Evolutionary conservation across 345 rosid genomes (phyloP).

Genomic region (Microcos paniculata): DNA sequence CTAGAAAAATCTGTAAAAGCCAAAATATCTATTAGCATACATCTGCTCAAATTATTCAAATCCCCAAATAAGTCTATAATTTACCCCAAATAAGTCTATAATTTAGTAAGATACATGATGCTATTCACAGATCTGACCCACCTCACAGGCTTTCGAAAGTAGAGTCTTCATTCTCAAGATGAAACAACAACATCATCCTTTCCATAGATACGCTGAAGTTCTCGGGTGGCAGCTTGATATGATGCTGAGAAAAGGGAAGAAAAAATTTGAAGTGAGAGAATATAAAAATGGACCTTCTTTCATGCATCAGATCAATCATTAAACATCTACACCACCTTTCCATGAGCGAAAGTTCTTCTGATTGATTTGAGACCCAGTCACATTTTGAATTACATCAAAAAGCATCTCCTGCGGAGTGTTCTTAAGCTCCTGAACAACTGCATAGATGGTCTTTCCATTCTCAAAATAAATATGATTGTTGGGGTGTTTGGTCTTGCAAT

Average conservation of each 20-base stretch:
- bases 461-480: slow-evolving; percentile 69
- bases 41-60: slow-evolving; percentile 14
- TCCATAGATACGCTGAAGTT: slow-evolving; percentile 64
- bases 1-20: background rate
- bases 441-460: slow-evolving; percentile 67
- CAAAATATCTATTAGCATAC: background rate
- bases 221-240: slow-evolving; percentile 63
- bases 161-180: slow-evolving; percentile 38
- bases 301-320: background rate
- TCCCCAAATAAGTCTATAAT: background rate
- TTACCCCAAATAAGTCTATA: slow-evolving; percentile 1
- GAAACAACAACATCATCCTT: slow-evolving; percentile 37
- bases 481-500: slow-evolving; percentile 74
- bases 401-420: slow-evolving; percentile 54
- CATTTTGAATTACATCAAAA: slow-evolving; percentile 52
- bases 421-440: slow-evolving; percentile 67
- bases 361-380: slow-evolving; percentile 52
- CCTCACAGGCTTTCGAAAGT: slow-evolving; percentile 8
- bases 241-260: slow-evolving; percentile 41
- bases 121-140: slow-evolving; percentile 24
- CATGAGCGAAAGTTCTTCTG: slow-evolving; percentile 54
- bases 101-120: slow-evolving; percentile 14
- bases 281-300: slow-evolving; percentile 22
- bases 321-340: slow-evolving; percentile 42
- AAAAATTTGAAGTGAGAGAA: slow-evolving; percentile 12